A percentile compares a stretch with the other conserved stretches of the same genome.
phyloP scores from a whole-genome alignment of 2,329 filamentous ascomycete species.

The Ophiocordyceps camponoti-leonardi region DNA sequence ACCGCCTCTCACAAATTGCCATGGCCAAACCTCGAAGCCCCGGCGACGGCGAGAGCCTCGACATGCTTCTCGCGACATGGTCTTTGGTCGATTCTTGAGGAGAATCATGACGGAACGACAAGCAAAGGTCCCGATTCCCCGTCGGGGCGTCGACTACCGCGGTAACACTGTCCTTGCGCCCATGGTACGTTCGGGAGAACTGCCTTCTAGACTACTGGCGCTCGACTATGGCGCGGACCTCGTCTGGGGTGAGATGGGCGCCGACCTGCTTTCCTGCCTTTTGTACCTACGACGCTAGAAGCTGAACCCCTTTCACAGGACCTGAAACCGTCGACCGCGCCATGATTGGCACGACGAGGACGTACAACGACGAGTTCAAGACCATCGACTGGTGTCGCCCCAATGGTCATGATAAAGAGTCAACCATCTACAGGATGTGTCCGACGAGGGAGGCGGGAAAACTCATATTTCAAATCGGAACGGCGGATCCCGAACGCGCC shows the following conservation, averaged over 20 bases:
- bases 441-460: slow-evolving; percentile 56
- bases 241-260: slow-evolving; percentile 57
- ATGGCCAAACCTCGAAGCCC: not conserved
- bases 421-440: slow-evolving; percentile 69
- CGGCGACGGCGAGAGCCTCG: not conserved
- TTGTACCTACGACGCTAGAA: not conserved
- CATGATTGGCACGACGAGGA: slow-evolving; percentile 72
- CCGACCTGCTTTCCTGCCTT: not conserved
- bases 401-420: slow-evolving; percentile 51
- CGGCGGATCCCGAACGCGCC: slow-evolving; percentile 63
- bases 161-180: slow-evolving; percentile 89
- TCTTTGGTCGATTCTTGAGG: slow-evolving; percentile 16
- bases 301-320: slow-evolving; percentile 25
- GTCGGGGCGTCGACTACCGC: slow-evolving; percentile 80
- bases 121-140: slow-evolving; percentile 67
- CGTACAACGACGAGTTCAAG: slow-evolving; percentile 55
- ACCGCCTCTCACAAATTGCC: not conserved
- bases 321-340: slow-evolving; percentile 89
- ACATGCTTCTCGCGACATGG: slow-evolving; percentile 12
- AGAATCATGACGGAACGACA: slow-evolving; percentile 39
- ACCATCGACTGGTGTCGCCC: slow-evolving; percentile 74
- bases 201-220: slow-evolving; percentile 74
- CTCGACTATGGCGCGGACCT: slow-evolving; percentile 92
- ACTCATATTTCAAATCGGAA: slow-evolving; percentile 86
- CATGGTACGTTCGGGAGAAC: slow-evolving; percentile 95